Base-by-base conservation (phyloP, 768 basidiomycete genomes). In the Xerocomellus intermedius region DNA sequence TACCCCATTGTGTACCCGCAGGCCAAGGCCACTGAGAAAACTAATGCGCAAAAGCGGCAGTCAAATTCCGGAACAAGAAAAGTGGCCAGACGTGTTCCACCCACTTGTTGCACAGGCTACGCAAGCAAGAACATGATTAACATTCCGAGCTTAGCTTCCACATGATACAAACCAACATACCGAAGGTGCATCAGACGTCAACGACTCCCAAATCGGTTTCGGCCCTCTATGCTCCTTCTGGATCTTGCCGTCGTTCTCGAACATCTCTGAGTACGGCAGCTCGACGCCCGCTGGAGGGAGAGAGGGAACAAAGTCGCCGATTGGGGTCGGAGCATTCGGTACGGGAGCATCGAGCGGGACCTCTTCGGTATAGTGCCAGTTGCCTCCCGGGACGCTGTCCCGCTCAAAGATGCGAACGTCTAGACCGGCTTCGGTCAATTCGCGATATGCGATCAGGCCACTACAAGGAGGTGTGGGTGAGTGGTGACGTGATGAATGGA, bases 321-420 rank as follows among this genome's bases (percentile, higher is more conserved):
- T 28, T 5, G 50, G 14, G 14, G 19, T 0, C 4, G 58, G 62
- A 0, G 21, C 54, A 2, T 64, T 60, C 0, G 62, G 62, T 1
- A 52, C 46, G 1, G 62, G 52, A 0, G 61, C 62, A 30, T 63
- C 50, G 13, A 50, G 49, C 0, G 62, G 44, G 6, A 48, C 14
- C 16, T 59, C 61, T 47, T 63, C 61, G 2, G 61, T 59, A 36
- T 63, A 54, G 46, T 64, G 55, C 55, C 62, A 64, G 39, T 41
- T 53, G 1, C 62, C 55, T 3, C 55, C 58, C 0, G 62, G 62
- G 3, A 54, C 52, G 19, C 33, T 52, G 6, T 26, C 26, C 3
- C 26, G 5, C 26, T 63, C 62, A 8, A 64, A 64, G 9, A 64
- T 16, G 16, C 61, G 58, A 9, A 60, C 62, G 5, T 63, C 41